These are phyloP conservation scores for Echria macrotheca DNA, from an alignment of 495 filamentous ascomycete species.

Conservation along the genomic window DNA sequence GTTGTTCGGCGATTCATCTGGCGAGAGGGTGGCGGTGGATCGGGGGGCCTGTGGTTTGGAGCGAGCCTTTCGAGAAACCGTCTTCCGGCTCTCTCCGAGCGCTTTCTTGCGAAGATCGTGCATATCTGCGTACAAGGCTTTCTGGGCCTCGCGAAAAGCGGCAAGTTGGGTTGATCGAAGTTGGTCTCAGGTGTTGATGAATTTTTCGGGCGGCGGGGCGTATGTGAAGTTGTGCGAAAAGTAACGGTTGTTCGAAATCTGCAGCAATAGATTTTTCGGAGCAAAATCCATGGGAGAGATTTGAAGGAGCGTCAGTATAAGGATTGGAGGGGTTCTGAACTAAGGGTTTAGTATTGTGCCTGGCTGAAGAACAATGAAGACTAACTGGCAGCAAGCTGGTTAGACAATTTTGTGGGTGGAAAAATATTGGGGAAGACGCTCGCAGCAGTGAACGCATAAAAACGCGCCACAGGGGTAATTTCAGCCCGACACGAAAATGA, in stretches of 20 bases:
- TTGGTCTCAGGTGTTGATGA: constrained; percentile 2
- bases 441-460: background rate
- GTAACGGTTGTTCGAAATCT: background rate
- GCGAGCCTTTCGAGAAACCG: constrained; percentile 82
- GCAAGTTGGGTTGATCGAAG: too few species aligned
- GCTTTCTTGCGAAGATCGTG: constrained; percentile 77
- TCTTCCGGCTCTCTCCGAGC: constrained; percentile 78
- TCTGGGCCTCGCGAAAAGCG: too few species aligned
- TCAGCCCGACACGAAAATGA: constrained; percentile 5
- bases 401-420: too few species aligned
- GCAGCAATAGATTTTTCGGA: background rate
- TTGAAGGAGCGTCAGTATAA: too few species aligned
- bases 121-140: too few species aligned
- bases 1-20: constrained; percentile 22
- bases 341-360: too few species aligned
- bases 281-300: constrained; percentile 22
- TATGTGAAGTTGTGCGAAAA: constrained; percentile 9
- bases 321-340: too few species aligned
- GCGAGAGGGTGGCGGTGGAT: constrained; percentile 41
- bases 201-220: constrained; percentile 18
- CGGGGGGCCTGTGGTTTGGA: constrained; percentile 62
- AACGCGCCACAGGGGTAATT: constrained; percentile 9
- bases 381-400: too few species aligned
- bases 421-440: too few species aligned
- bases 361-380: too few species aligned